Evolutionary conservation across 257 asterid genomes (phyloP).

Genomic region (Gentiana macrophylla): DNA sequence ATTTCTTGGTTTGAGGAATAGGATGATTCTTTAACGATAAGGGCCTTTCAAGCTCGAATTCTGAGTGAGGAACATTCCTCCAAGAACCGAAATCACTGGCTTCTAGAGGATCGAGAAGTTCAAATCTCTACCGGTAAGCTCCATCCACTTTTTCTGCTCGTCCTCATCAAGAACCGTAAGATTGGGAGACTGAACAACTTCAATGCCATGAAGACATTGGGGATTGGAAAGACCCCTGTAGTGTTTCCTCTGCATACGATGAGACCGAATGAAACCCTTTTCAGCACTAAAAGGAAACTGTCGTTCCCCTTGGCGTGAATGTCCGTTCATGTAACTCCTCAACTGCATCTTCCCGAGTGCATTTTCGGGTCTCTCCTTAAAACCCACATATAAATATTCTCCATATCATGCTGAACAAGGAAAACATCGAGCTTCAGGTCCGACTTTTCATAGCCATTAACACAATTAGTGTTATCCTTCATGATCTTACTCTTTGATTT

Average conservation of each 20-base stretch:
- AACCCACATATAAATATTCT: slow-evolving; percentile 50
- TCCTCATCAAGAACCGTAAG: slow-evolving; percentile 29
- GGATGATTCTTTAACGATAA: slow-evolving; percentile 15
- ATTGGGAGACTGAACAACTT: slow-evolving; percentile 35
- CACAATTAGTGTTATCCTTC: slow-evolving; percentile 19
- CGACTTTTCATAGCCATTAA: slow-evolving; percentile 26
- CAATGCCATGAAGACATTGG: slow-evolving; percentile 44
- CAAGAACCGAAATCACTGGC: slow-evolving; percentile 41
- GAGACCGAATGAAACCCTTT: slow-evolving; percentile 36
- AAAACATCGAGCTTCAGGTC: slow-evolving; percentile 38
- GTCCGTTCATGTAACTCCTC: slow-evolving; percentile 45
- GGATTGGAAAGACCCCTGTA: slow-evolving; percentile 40
- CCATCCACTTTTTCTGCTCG: slow-evolving; percentile 41
- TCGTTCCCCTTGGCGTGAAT: slow-evolving; percentile 40
- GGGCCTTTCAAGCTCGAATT: slow-evolving; percentile 31
- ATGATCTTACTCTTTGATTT: slow-evolving; percentile 23
- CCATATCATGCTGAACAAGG: slow-evolving; percentile 46
- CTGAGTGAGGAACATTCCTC: slow-evolving; percentile 31
- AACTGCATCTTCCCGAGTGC: slow-evolving; percentile 46
- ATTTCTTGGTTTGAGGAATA: slow-evolving; percentile 17
- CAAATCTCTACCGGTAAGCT: slow-evolving; percentile 34
- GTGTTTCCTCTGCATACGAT: slow-evolving; percentile 41
- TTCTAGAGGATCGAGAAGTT: slow-evolving; percentile 31
- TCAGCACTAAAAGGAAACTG: slow-evolving; percentile 38
- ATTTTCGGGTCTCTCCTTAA: slow-evolving; percentile 43